These are phyloP conservation scores for Ajuga reptans DNA, from an alignment of 305 asterid genomes.

Conservation along the genomic window DNA sequence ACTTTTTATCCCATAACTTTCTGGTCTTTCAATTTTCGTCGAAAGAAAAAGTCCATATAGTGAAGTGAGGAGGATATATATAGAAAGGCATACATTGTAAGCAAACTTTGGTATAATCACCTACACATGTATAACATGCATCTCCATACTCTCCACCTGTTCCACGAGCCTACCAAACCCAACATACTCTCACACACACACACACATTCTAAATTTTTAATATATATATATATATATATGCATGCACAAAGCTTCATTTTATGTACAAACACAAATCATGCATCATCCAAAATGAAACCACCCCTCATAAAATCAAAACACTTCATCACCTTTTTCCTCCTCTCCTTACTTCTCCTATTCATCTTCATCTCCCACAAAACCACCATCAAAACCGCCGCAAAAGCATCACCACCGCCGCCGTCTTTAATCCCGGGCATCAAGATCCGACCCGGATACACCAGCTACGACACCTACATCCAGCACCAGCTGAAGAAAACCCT, in stretches of 20 bases:
- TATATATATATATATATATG: neutral
- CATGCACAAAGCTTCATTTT: neutral
- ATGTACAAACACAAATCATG: constrained; percentile 9
- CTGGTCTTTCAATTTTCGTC: too few species aligned
- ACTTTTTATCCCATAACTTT: too few species aligned
- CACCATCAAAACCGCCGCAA: neutral
- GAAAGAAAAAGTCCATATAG: too few species aligned
- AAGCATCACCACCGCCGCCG: neutral
- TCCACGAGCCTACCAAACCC: too few species aligned
- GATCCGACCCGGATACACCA: constrained; percentile 61
- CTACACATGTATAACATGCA: constrained; percentile 15
- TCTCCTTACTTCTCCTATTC: constrained; percentile 22
- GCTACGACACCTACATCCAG: constrained; percentile 54
- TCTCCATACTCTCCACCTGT: constrained; percentile 12
- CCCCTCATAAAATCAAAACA: constrained; percentile 23
- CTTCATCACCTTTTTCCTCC: constrained; percentile 25
- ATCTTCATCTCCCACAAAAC: constrained; percentile 8
- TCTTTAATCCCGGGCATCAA: constrained; percentile 28
- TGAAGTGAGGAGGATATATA: too few species aligned
- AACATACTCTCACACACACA: neutral
- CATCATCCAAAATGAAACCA: constrained; percentile 26
- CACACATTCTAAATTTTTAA: neutral
- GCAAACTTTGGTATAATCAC: constrained; percentile 3
- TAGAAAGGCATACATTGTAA: neutral
- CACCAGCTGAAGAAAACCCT: constrained; percentile 71